Evolutionary conservation across 768 basidiomycete genomes (phyloP).

Genomic region (Leccinum fibrillosum): DNA sequence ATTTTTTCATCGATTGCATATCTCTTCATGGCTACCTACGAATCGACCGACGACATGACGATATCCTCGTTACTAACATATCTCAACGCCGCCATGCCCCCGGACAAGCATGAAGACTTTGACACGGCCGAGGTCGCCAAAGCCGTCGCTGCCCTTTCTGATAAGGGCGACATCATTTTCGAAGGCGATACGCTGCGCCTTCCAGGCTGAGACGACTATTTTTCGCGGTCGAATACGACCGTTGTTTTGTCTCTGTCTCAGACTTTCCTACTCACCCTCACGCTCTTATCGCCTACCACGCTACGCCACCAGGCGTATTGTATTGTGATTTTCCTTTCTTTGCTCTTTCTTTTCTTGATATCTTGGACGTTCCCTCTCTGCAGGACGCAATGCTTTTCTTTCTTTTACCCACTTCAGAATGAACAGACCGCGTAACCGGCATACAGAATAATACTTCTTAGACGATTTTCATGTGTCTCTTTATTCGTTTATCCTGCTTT

Average conservation of each 20-base stretch:
- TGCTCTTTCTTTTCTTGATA: conserved; percentile 14
- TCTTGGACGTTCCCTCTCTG: conserved; percentile 20
- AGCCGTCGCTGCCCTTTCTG: conserved; percentile 44
- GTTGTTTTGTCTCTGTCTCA: neutral
- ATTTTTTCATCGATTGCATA: conserved; percentile 58
- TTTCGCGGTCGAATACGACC: neutral
- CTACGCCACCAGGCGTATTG: conserved; percentile 9
- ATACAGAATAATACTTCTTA: neutral
- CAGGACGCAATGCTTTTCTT: conserved; percentile 4
- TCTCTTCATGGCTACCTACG: conserved; percentile 68
- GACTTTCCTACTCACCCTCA: neutral
- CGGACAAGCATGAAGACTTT: conserved; percentile 79
- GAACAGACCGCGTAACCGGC: neutral
- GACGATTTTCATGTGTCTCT: neutral
- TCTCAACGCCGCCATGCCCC: conserved; percentile 73
- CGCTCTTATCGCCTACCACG: neutral
- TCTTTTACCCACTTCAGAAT: neutral
- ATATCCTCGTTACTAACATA: conserved; percentile 68
- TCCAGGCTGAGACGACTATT: conserved; percentile 11
- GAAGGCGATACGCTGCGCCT: conserved; percentile 47
- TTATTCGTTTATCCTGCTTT: conserved; percentile 4
- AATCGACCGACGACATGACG: conserved; percentile 60
- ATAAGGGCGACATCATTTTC: conserved; percentile 45
- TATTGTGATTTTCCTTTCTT: conserved; percentile 6
- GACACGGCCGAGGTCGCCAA: conserved; percentile 69